These are phyloP conservation scores for Calocera viscosa DNA, from an alignment of 768 basidiomycete genomes.

Conservation along the genomic window DNA sequence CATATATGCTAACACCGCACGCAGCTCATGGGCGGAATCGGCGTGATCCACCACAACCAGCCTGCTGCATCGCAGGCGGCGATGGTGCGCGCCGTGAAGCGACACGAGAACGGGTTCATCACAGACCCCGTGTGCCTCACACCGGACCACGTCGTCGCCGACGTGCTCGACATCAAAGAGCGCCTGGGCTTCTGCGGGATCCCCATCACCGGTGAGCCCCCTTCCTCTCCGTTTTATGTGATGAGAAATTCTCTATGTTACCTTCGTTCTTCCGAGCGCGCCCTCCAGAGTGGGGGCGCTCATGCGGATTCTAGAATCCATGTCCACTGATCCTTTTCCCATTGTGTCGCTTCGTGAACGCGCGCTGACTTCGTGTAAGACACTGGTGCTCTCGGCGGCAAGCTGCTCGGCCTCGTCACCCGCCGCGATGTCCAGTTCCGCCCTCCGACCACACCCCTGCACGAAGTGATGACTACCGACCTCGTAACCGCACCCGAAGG, in stretches of 20 bases:
- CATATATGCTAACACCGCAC: constrained; percentile 2
- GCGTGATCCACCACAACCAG: constrained; percentile 98
- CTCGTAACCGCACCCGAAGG: constrained; percentile 81
- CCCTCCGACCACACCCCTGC: constrained; percentile 47
- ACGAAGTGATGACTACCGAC: constrained; percentile 76
- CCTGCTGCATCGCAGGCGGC: constrained; percentile 71
- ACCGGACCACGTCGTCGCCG: constrained; percentile 62
- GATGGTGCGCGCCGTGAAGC: constrained; percentile 95
- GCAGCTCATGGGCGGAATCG: constrained; percentile 85
- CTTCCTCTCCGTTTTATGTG: constrained; percentile 9
- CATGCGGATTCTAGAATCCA: constrained; percentile 43
- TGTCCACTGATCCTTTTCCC: constrained; percentile 29
- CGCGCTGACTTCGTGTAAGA: constrained; percentile 39
- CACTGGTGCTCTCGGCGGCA: constrained; percentile 73
- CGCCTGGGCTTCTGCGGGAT: constrained; percentile 90
- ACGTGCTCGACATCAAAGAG: constrained; percentile 87
- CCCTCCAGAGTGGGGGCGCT: constrained; percentile 56
- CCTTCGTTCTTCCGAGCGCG: constrained; percentile 81
- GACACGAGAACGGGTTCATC: constrained; percentile 98
- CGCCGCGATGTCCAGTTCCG: constrained; percentile 94
- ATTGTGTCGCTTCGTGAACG: constrained; percentile 15
- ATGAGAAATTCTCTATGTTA: constrained; percentile 27
- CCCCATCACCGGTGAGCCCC: constrained; percentile 83
- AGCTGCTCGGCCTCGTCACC: constrained; percentile 92
- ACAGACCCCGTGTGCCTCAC: constrained; percentile 83